Conservation (phyloP, 2,329 filamentous ascomycete species). For the Allantophomopsis cytisporea region DNA sequence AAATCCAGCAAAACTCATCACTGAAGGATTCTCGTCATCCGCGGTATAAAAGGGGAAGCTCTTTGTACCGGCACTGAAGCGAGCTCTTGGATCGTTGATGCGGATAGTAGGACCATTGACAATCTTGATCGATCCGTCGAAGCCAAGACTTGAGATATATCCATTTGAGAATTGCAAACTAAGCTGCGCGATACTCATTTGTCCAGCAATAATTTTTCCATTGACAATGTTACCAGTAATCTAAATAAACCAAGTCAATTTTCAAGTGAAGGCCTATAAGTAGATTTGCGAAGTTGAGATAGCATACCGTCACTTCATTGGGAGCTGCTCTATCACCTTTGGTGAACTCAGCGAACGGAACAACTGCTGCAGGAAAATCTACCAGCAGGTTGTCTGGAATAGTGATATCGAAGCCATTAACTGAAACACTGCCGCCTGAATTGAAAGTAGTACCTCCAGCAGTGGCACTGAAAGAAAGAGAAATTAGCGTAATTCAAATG, state of each 20-base stretch:
- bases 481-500: neutral
- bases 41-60: constrained; percentile 28
- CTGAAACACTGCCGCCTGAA: constrained; percentile 27
- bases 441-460: constrained; percentile 16
- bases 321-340: constrained; percentile 4
- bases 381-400: constrained; percentile 35
- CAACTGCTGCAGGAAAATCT: constrained; percentile 30
- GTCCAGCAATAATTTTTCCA: constrained; percentile 21
- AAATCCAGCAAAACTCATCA: constrained; percentile 33
- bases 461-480: neutral
- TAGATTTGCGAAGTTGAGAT: neutral
- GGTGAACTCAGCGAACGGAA: constrained; percentile 20
- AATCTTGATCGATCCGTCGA: constrained; percentile 21
- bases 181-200: constrained; percentile 22
- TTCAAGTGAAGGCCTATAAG: neutral
- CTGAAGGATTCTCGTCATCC: constrained; percentile 32
- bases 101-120: constrained; percentile 21
- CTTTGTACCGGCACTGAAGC: constrained; percentile 25
- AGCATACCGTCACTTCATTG: constrained; percentile 14
- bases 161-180: constrained; percentile 21
- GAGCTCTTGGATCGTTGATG: constrained; percentile 30
- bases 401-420: constrained; percentile 28
- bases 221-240: constrained; percentile 24
- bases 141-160: constrained; percentile 20
- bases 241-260: constrained; percentile 6